Conservation (phyloP, 2,329 filamentous ascomycete species). For the Scedosporium dehoogii region DNA sequence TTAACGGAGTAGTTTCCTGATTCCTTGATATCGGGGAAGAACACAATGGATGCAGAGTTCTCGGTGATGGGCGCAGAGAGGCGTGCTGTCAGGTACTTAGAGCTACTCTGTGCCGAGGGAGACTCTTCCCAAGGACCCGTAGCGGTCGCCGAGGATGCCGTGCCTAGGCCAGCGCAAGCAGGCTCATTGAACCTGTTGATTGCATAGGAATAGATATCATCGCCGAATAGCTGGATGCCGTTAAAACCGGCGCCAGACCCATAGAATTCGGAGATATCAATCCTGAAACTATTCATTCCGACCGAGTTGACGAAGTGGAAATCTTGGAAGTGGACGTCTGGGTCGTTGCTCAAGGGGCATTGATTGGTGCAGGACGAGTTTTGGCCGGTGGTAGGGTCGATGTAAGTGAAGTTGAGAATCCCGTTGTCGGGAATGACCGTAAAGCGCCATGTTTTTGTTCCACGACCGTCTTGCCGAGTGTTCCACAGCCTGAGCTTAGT, state of each 20-base stretch:
- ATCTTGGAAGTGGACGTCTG: conserved; percentile 63
- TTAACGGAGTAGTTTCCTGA: conserved; percentile 88
- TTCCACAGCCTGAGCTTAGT: conserved; percentile 85
- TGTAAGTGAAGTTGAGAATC: conserved; percentile 93
- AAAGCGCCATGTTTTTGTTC: conserved; percentile 81
- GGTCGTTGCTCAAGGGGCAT: conserved; percentile 73
- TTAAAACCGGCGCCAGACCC: conserved; percentile 75
- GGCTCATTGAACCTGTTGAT: conserved; percentile 85
- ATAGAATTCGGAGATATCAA: conserved; percentile 83
- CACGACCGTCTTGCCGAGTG: conserved; percentile 71
- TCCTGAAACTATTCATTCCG: conserved; percentile 76
- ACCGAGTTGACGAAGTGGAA: conserved; percentile 83
- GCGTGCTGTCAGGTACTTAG: conserved; percentile 65
- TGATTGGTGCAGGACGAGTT: conserved; percentile 66
- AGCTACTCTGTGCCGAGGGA: conserved; percentile 57
- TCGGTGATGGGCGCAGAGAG: conserved; percentile 47
- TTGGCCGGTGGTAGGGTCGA: conserved; percentile 60
- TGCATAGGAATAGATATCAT: conserved; percentile 79
- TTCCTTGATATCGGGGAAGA: conserved; percentile 74
- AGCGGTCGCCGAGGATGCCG: conserved; percentile 51
- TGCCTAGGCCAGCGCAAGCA: conserved; percentile 54
- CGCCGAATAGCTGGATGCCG: conserved; percentile 78
- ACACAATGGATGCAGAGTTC: conserved; percentile 59
- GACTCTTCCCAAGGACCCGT: conserved; percentile 68
- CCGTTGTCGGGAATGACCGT: conserved; percentile 78